phyloP scores from a whole-genome alignment of 1,284 basidiomycete genomes.

The Neotropicomus parvogracilis region DNA sequence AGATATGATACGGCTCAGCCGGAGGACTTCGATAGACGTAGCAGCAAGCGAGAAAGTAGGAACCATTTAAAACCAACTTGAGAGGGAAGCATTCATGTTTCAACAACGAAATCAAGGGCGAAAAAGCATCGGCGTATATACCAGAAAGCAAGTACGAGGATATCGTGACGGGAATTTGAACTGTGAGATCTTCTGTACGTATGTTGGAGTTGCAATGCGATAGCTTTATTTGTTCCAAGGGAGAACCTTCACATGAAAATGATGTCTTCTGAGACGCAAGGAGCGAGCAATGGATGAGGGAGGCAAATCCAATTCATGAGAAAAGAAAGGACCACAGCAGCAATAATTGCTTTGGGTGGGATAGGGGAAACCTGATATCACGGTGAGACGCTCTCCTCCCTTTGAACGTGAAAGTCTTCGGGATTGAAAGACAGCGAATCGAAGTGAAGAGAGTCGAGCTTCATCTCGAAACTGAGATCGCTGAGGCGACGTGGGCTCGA shows the following conservation, averaged over 20 bases:
- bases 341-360: not conserved
- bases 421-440: constrained; percentile 63
- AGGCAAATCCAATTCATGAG: constrained; percentile 8
- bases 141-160: constrained; percentile 12
- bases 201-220: constrained; percentile 1
- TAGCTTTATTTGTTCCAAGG: constrained; percentile 5
- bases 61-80: constrained; percentile 6
- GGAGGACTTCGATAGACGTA: constrained; percentile 6
- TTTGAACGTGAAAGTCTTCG: constrained; percentile 43
- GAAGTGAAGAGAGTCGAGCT: constrained; percentile 65
- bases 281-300: not conserved
- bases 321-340: constrained; percentile 4
- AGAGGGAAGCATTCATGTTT: constrained; percentile 3
- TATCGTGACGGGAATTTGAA: constrained; percentile 8
- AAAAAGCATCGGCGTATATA: constrained; percentile 18
- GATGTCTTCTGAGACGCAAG: constrained; percentile 3
- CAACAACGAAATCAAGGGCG: constrained; percentile 13
- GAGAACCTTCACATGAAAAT: not conserved
- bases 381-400: constrained; percentile 12
- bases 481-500: constrained; percentile 11
- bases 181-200: constrained; percentile 5
- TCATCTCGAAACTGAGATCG: constrained; percentile 55
- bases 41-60: not conserved
- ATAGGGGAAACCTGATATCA: constrained; percentile 14
- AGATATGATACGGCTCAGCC: constrained; percentile 16